Evolutionary conservation across 441 rosid species (phyloP).

Genomic region (Populus hybrid): DNA sequence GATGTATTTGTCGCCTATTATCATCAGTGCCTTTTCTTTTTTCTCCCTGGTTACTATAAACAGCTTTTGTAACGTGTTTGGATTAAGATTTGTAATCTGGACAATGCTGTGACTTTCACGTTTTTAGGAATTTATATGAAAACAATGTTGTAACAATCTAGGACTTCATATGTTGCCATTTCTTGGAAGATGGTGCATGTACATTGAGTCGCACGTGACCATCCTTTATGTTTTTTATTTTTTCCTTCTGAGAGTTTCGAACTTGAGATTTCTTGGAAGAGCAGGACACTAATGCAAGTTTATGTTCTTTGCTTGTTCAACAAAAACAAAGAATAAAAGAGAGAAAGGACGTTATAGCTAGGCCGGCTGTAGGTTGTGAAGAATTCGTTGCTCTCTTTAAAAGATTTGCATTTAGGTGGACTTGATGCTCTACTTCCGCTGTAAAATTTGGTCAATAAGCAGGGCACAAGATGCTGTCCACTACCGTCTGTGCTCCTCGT

Average conservation of each 20-base stretch:
- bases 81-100: conserved; percentile 8
- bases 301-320: background rate
- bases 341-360: too few relatives aligned
- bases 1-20: conserved; percentile 6
- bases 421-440: too few relatives aligned
- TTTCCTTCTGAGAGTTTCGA: background rate
- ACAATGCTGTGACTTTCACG: background rate
- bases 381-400: too few relatives aligned
- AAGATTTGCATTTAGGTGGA: too few relatives aligned
- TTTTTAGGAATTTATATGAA: background rate
- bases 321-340: too few relatives aligned
- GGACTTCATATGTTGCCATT: background rate
- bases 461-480: too few relatives aligned
- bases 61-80: background rate
- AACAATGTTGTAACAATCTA: conserved; percentile 9
- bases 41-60: background rate
- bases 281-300: background rate
- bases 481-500: too few relatives aligned
- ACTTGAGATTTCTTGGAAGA: too few relatives aligned
- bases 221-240: background rate
- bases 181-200: background rate
- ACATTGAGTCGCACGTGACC: background rate
- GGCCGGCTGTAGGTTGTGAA: too few relatives aligned
- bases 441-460: too few relatives aligned
- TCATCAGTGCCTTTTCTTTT: too few relatives aligned